These are phyloP conservation scores for Rubia yunnanensis DNA, from an alignment of 257 asterid genomes.

Conservation along the genomic window DNA sequence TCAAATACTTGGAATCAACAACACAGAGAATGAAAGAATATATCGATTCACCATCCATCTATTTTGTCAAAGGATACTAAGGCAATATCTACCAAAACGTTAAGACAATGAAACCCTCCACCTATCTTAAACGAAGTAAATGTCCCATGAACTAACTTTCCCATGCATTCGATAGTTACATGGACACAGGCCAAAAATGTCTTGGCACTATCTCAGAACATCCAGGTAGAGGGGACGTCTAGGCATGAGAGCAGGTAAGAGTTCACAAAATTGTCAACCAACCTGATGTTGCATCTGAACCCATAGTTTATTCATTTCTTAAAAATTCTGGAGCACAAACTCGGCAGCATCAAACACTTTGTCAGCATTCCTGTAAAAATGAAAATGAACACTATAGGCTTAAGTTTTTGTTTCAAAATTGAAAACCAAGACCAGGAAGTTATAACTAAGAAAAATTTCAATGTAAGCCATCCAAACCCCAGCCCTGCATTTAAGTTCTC, in stretches of 20 bases:
- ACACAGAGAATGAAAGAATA: too few species aligned
- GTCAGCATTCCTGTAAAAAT: slow-evolving; percentile 72
- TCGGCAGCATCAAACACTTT: slow-evolving; percentile 85
- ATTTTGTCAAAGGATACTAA: too few species aligned
- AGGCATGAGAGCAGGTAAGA: slow-evolving; percentile 29
- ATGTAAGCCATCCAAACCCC: not conserved
- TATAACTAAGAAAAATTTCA: not conserved
- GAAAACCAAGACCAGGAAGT: not conserved
- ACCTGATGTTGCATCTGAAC: slow-evolving; percentile 99
- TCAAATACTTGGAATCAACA: too few species aligned
- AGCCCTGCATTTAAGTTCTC: not conserved
- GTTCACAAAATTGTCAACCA: slow-evolving; percentile 32
- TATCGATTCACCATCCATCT: too few species aligned
- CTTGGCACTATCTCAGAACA: too few species aligned
- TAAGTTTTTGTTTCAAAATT: not conserved
- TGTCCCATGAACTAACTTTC: too few species aligned
- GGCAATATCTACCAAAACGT: too few species aligned
- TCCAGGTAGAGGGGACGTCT: slow-evolving; percentile 23
- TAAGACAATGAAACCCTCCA: too few species aligned
- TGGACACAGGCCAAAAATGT: too few species aligned
- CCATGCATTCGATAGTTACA: too few species aligned
- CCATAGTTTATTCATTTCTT: slow-evolving; percentile 99
- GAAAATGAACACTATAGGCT: slow-evolving; percentile 11
- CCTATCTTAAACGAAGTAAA: too few species aligned
- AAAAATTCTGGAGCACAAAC: slow-evolving; percentile 96